Evolutionary conservation across 2,329 filamentous ascomycete species (phyloP).

Genomic region (Helotiales sp.): DNA sequence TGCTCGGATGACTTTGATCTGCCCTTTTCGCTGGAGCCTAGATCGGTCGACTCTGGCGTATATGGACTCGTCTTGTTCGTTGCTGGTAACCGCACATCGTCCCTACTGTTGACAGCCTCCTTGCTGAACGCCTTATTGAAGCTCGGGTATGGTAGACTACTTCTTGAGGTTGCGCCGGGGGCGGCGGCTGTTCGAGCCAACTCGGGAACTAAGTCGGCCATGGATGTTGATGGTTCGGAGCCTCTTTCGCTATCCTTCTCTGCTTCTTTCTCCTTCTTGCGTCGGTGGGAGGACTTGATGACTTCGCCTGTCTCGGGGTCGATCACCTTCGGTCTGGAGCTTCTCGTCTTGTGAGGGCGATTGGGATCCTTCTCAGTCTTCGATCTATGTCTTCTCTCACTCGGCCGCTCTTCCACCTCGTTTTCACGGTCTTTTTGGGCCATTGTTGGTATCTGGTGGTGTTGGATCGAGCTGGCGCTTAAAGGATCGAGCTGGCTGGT

Average conservation of each 20-base stretch:
- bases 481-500: conserved; percentile 16
- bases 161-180: conserved; percentile 40
- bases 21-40: conserved; percentile 56
- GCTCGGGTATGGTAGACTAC: conserved; percentile 71
- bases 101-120: conserved; percentile 71
- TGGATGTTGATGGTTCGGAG: conserved; percentile 39
- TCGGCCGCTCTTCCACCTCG: conserved; percentile 36
- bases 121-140: conserved; percentile 94
- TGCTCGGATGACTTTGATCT: conserved; percentile 56
- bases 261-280: conserved; percentile 37
- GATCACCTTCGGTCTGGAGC: conserved; percentile 39
- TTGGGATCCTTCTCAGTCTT: conserved; percentile 42
- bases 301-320: conserved; percentile 42
- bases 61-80: conserved; percentile 46
- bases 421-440: conserved; percentile 37
- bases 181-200: conserved; percentile 45
- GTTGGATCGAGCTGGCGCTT: conserved; percentile 30
- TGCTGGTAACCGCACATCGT: conserved; percentile 36
- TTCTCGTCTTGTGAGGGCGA: conserved; percentile 41
- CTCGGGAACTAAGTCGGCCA: conserved; percentile 57
- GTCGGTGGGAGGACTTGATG: conserved; percentile 39
- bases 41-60: conserved; percentile 75
- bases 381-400: conserved; percentile 39
- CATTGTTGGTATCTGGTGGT: conserved; percentile 31
- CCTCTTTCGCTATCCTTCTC: conserved; percentile 32